Conservation (phyloP, 257 asterid genomes). For the Avicennia marina region DNA sequence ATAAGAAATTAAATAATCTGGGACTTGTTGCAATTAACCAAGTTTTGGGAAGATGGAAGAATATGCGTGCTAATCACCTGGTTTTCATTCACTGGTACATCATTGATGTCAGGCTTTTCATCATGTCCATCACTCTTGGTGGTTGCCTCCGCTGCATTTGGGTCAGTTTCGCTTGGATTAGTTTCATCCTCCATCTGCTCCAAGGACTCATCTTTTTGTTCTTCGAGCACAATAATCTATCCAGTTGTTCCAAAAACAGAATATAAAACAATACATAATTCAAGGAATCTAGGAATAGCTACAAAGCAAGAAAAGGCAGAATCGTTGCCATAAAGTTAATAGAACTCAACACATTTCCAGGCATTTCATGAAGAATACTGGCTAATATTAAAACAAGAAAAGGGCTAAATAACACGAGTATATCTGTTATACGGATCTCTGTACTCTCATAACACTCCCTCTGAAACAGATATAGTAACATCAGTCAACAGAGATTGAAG, state of each 20-base stretch:
- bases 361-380: no score
- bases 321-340: background rate
- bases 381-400: no score
- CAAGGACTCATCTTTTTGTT: slow-evolving; percentile 57
- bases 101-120: slow-evolving; percentile 87
- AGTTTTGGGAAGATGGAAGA: background rate
- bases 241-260: slow-evolving; percentile 15
- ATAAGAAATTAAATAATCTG: background rate
- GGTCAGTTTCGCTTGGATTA: slow-evolving; percentile 42
- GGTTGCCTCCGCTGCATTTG: slow-evolving; percentile 32
- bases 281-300: background rate
- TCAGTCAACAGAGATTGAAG: no score
- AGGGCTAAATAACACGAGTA: background rate
- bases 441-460: background rate
- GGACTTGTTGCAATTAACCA: background rate
- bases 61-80: slow-evolving; percentile 35
- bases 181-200: slow-evolving; percentile 72
- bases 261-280: background rate
- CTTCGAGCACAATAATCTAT: slow-evolving; percentile 76
- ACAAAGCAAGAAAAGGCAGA: slow-evolving; percentile 4
- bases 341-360: background rate
- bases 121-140: slow-evolving; percentile 44
- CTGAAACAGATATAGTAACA: no score
- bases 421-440: background rate
- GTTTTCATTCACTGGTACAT: slow-evolving; percentile 56